Evolutionary conservation across 345 rosid genomes (phyloP).

Genomic region (Arabidopsis thaliana): DNA sequence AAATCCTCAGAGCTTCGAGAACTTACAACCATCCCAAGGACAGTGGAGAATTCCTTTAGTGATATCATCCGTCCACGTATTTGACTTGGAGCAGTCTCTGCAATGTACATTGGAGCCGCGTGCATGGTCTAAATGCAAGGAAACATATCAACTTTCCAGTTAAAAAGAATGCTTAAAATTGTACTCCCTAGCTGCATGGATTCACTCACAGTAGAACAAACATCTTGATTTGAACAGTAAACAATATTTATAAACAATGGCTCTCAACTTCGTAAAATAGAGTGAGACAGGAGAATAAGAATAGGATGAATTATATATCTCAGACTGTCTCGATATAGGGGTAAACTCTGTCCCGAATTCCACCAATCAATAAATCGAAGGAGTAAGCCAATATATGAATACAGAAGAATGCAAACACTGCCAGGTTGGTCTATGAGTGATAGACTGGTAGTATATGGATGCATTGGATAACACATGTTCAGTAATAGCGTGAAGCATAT

Average conservation of each 20-base stretch:
- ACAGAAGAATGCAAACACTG: not conserved
- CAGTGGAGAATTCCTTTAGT: slow-evolving; percentile 93
- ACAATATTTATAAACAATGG: not conserved
- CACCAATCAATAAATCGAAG: not conserved
- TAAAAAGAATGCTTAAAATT: slow-evolving; percentile 5
- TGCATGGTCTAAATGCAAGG: slow-evolving; percentile 81
- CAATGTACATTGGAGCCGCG: slow-evolving; percentile 98
- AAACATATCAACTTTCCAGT: slow-evolving; percentile 21
- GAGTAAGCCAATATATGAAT: not conserved
- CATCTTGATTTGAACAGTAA: slow-evolving; percentile 12
- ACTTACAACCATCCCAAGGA: slow-evolving; percentile 99
- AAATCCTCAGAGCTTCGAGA: slow-evolving; percentile 33
- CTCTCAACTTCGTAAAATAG: not conserved
- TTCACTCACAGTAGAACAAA: slow-evolving; percentile 3
- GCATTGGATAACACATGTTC: slow-evolving; percentile 9
- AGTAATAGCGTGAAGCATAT: not conserved
- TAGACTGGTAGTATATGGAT: not conserved
- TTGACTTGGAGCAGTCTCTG: slow-evolving; percentile 93
- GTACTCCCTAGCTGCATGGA: slow-evolving; percentile 7
- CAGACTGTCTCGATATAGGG: not conserved
- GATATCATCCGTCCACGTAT: slow-evolving; percentile 93
- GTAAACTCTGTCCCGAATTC: slow-evolving; percentile 6
- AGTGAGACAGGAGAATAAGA: not conserved
- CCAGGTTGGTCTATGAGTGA: slow-evolving; percentile 1
- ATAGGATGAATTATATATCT: not conserved